Evolutionary conservation across 2,329 filamentous ascomycete genomes (phyloP).

Genomic region (Monilinia fructicola): DNA sequence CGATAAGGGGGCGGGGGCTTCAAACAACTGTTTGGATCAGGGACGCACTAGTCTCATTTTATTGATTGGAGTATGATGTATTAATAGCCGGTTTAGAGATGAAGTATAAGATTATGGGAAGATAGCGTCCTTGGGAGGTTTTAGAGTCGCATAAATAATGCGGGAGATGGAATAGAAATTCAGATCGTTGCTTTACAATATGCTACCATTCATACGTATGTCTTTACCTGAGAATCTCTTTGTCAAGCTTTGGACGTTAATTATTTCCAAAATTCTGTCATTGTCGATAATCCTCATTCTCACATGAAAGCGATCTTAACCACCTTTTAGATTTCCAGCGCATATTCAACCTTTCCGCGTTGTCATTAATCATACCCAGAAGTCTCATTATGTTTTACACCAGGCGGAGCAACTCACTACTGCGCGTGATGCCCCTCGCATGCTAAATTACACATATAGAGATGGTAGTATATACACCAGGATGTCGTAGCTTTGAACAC

Average conservation of each 20-base stretch:
- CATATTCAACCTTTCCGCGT: too few species aligned
- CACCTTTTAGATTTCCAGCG: fast-evolving
- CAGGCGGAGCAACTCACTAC: too few species aligned
- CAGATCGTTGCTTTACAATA: neutral
- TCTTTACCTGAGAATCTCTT: too few species aligned
- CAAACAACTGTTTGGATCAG: neutral
- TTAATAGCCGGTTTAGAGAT: neutral
- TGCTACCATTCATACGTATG: too few species aligned
- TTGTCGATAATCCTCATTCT: neutral
- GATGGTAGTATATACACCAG: too few species aligned
- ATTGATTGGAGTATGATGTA: neutral
- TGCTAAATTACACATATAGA: too few species aligned
- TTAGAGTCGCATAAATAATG: neutral
- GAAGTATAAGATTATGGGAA: neutral
- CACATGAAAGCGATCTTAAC: fast-evolving
- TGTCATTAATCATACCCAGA: too few species aligned
- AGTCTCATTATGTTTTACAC: too few species aligned
- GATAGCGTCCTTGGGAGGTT: neutral
- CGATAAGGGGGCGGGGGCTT: neutral
- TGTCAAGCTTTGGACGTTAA: neutral
- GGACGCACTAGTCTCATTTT: neutral
- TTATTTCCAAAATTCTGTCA: neutral
- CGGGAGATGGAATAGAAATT: neutral
- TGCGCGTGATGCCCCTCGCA: too few species aligned
- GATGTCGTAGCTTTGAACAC: too few species aligned